These are phyloP conservation scores for Hypoxylon rubiginosum DNA, from an alignment of 2,329 filamentous ascomycete genomes.

Conservation along the genomic window DNA sequence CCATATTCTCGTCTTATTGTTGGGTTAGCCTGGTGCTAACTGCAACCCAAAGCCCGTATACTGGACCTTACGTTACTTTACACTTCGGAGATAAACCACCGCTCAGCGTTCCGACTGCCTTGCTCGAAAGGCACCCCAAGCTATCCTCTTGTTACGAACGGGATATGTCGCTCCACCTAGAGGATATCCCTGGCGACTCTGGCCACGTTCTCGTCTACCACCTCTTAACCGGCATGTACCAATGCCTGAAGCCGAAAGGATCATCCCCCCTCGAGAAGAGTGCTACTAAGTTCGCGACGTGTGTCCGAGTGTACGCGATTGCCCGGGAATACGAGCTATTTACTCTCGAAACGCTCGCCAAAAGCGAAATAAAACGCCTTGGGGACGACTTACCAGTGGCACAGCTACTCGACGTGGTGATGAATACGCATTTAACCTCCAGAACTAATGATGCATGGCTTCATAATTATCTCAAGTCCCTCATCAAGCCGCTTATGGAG, in stretches of 20 bases:
- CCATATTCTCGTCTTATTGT: too few species aligned
- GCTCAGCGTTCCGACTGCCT: constrained; percentile 9
- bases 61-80: too few species aligned
- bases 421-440: constrained; percentile 1
- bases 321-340: constrained; percentile 39
- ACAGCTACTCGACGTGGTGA: constrained; percentile 35
- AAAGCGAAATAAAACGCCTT: constrained; percentile 43
- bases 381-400: constrained; percentile 19
- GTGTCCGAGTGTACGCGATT: constrained; percentile 39
- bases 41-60: too few species aligned
- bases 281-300: constrained; percentile 39
- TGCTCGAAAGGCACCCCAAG: constrained; percentile 11
- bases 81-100: too few species aligned
- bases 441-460: constrained; percentile 38
- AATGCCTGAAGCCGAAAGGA: constrained; percentile 43
- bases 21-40: too few species aligned
- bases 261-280: constrained; percentile 26
- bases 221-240: constrained; percentile 45
- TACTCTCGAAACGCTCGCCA: constrained; percentile 34
- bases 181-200: constrained; percentile 32
- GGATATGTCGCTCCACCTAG: too few species aligned
- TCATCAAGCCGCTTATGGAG: constrained; percentile 27
- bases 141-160: neutral
- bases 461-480: constrained; percentile 35
- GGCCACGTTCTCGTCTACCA: constrained; percentile 47